A percentile compares a stretch with the other conserved stretches of the same genome.
phyloP scores from a whole-genome alignment of 176 grass and related monocot species.

The Carex myosuroides region DNA sequence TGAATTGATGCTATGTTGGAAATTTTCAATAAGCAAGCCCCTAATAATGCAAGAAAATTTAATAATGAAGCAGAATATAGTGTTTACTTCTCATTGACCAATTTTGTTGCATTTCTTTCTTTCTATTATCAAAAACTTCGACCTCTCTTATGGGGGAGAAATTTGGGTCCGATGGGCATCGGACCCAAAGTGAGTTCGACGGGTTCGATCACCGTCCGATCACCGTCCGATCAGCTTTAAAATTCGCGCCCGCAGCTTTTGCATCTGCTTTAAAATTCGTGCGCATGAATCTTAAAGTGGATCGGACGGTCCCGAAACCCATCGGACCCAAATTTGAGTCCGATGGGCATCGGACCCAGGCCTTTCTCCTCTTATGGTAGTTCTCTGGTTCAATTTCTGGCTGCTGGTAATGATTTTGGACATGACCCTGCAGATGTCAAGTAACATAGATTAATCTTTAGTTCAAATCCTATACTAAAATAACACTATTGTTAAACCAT shows the following conservation, averaged over 20 bases:
- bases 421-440: not conserved
- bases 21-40: not conserved
- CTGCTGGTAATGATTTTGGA: not conserved
- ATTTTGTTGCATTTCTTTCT: not conserved
- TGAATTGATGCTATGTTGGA: not conserved
- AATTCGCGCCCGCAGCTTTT: no score
- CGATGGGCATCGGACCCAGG: no score
- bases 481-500: not conserved
- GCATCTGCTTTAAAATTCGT: no score
- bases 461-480: not conserved
- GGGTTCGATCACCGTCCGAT: no score
- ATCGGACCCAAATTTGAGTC: no score
- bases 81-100: not conserved
- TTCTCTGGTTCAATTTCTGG: not conserved
- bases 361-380: not conserved
- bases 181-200: no score
- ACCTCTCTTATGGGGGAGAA: not conserved
- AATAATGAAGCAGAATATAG: not conserved
- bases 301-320: no score
- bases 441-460: not conserved
- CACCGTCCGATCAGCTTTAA: no score
- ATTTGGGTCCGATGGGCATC: no score
- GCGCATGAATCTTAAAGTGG: no score
- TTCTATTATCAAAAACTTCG: not conserved
- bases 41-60: not conserved